Conservation (phyloP, 495 filamentous ascomycete genomes). For the Lineolata rhizophorae region DNA sequence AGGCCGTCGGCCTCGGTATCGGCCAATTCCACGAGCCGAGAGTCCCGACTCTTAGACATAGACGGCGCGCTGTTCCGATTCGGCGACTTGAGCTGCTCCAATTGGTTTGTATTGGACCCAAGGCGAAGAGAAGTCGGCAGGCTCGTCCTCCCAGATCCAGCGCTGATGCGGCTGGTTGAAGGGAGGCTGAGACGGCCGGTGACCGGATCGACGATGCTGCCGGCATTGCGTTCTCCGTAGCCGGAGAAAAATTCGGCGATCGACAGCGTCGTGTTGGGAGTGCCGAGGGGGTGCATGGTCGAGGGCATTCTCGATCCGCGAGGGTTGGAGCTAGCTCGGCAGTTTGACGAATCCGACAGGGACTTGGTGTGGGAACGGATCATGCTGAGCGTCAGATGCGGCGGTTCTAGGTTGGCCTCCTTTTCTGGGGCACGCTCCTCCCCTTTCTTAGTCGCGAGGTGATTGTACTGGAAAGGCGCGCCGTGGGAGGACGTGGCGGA, state of each 20-base stretch:
- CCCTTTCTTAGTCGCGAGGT: slow-evolving; percentile 1
- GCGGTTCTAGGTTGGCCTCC: slow-evolving; percentile 1
- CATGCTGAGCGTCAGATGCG: no score
- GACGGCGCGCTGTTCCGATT: slow-evolving; percentile 10
- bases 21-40: slow-evolving; percentile 24
- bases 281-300: slow-evolving; percentile 10
- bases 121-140: not conserved
- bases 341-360: slow-evolving; percentile 5
- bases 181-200: slow-evolving; percentile 20
- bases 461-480: slow-evolving; percentile 11
- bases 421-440: no score
- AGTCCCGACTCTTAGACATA: slow-evolving; percentile 19
- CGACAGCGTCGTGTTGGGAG: slow-evolving; percentile 28
- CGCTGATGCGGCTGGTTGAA: slow-evolving; percentile 21
- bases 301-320: slow-evolving; percentile 11
- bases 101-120: not conserved
- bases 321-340: slow-evolving; percentile 4
- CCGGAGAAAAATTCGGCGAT: slow-evolving; percentile 30
- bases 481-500: slow-evolving; percentile 5
- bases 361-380: no score
- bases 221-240: slow-evolving; percentile 26
- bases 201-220: slow-evolving; percentile 17
- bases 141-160: slow-evolving; percentile 13
- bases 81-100: not conserved
- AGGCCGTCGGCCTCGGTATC: slow-evolving; percentile 26